Percentiles rank a stretch among this genome's conserved stretches.
Conservation (phyloP, 768 basidiomycete genomes). For the Calocybe indica region DNA sequence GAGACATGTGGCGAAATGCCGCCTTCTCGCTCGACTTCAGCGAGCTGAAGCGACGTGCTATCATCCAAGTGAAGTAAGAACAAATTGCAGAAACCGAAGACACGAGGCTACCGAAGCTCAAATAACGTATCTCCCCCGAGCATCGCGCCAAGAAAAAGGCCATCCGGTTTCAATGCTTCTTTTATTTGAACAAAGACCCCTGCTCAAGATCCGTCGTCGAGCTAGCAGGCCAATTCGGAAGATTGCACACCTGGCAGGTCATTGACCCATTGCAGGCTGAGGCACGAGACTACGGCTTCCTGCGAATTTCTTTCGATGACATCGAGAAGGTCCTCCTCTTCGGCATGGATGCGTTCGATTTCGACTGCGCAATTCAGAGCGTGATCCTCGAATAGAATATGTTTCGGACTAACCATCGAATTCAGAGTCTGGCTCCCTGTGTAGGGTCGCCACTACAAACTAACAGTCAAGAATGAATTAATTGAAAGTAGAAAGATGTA, state of each 20-base stretch:
- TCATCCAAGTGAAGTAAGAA: constrained; percentile 1
- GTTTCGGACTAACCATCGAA: constrained; percentile 62
- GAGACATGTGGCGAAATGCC: constrained; percentile 96
- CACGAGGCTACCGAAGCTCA: constrained; percentile 64
- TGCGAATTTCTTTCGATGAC: constrained; percentile 67
- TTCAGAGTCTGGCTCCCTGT: constrained; percentile 71
- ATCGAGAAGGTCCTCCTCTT: constrained; percentile 77
- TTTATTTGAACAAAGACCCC: constrained; percentile 84
- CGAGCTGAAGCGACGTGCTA: constrained; percentile 89
- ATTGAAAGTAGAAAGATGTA: constrained; percentile 27
- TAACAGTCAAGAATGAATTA: not conserved
- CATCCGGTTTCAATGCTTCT: constrained; percentile 82
- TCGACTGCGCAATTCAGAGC: constrained; percentile 45
- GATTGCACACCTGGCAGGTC: constrained; percentile 77
- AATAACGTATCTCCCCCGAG: constrained; percentile 96
- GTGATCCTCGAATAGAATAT: not conserved
- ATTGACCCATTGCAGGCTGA: constrained; percentile 95
- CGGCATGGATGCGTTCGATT: constrained; percentile 70
- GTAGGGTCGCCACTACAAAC: constrained; percentile 53
- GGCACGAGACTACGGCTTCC: constrained; percentile 88
- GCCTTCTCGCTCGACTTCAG: constrained; percentile 90
- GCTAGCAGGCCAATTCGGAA: not conserved
- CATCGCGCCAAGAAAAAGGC: constrained; percentile 91
- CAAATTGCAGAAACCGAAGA: not conserved
- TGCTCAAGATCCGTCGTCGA: constrained; percentile 20